Conservation (phyloP, 352 stramenopile genomes). For the Pythium guiyangense region DNA sequence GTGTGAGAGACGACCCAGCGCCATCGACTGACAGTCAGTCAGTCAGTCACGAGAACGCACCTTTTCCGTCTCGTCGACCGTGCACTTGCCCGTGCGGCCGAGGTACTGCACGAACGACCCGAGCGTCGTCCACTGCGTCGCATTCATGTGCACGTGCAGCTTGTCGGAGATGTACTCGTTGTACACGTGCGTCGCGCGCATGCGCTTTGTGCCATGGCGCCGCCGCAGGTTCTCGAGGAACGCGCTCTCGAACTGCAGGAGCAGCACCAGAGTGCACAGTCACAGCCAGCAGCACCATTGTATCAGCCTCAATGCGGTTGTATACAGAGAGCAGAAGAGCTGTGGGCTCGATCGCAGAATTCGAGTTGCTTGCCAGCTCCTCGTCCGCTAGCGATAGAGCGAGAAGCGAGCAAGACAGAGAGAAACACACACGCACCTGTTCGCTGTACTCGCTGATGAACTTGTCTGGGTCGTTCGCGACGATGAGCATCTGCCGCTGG, state of each 20-base stretch:
- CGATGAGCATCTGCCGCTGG: conserved; percentile 98
- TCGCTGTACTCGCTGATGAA: conserved; percentile 93
- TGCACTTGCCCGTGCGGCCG: conserved; percentile 94
- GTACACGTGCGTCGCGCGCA: conserved; percentile 97
- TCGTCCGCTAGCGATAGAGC: no score
- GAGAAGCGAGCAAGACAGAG: not conserved
- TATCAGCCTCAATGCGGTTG: not conserved
- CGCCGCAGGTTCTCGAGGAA: conserved; percentile 95
- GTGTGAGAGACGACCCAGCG: not conserved
- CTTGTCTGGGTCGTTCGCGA: conserved; percentile 93
- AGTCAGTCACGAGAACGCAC: conserved; percentile 3
- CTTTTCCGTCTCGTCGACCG: conserved; percentile 98
- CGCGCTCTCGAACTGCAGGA: conserved; percentile 89
- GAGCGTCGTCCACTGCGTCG: conserved; percentile 97
- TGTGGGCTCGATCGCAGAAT: no score
- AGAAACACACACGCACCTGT: conserved; percentile 20
- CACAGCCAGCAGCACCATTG: not conserved
- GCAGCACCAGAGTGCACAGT: not conserved
- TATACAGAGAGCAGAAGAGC: no score
- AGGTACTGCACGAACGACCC: conserved; percentile 98
- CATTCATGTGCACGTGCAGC: conserved; percentile 99
- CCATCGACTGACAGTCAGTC: no score
- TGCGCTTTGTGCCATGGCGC: conserved; percentile 94
- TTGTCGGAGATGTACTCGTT: conserved; percentile 99
- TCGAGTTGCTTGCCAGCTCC: no score